Base-by-base conservation (phyloP, 192 early-diverging fungal genomes). In the Linderina pennispora region DNA sequence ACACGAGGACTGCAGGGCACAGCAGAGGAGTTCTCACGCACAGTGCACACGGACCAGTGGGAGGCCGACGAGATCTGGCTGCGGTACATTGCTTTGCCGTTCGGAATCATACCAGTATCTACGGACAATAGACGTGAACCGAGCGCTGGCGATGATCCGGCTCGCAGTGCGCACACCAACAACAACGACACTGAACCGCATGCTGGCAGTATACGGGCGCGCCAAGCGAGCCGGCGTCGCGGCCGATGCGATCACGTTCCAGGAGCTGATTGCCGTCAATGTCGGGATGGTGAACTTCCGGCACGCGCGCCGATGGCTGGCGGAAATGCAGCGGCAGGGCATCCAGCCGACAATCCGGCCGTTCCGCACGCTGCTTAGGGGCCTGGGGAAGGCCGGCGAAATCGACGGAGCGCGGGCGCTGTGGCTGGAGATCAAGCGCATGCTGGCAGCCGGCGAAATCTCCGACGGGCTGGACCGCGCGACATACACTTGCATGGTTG, bases 241-340 rank as follows among this genome's bases (percentile, higher is more conserved):
- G 7, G 50, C 58, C 16, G 65, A 69, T 28, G 53, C 39, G 36
- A 62, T 58, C 25, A 69, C 65, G 11, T 69, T 48, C 35, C 65
- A 69, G 40, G 65, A 69, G 45, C 45, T 69, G 24, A 57, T 69
- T 36, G 54, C 65, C 9, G 41, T 62, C 6, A 69, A 69, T 38
- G 54, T 52, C 10, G 47, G 37, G 11, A 42, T 69, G 36, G 25
- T 56, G 38, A 51, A 54, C 25, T 62, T 69, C 58, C 35, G 24
- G 21, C 44, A 57, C 6, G 65, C 65, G 7, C 41, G 50, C 18
- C 41, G 43, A 6, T 61, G 58, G 50, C 18, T 69, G 0, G 45
- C 51, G 8, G 40, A 48, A 42, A 69, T 69, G 65, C 11, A 54
- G 11, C 16, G 26, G 10, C 39, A 47, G 31, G 58, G 55, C 11